These are phyloP conservation scores for Candida albicans DNA, from an alignment of 1,139 yeast genomes.

Conservation along the genomic window DNA sequence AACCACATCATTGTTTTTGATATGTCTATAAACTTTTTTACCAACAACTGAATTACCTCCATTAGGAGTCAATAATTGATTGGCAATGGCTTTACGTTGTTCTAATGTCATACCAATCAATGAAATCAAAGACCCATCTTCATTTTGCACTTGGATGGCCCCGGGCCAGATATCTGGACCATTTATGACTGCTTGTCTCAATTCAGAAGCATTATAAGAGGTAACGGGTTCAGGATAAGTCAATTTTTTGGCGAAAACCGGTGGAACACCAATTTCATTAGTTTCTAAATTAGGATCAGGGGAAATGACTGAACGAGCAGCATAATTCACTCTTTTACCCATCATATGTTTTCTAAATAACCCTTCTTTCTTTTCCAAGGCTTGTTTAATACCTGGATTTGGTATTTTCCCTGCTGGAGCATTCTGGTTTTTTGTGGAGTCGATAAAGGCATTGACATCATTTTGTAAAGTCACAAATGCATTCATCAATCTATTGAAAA, in stretches of 20 bases:
- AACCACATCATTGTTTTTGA: constrained; percentile 92
- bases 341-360: constrained; percentile 98
- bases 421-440: constrained; percentile 82
- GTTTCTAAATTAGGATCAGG: constrained; percentile 99
- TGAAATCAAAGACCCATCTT: constrained; percentile 86
- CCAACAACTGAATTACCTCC: constrained; percentile 59
- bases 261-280: constrained; percentile 98
- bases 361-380: constrained; percentile 98
- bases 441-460: constrained; percentile 92
- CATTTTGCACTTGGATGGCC: constrained; percentile 93
- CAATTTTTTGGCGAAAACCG: constrained; percentile 91
- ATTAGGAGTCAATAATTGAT: constrained; percentile 88
- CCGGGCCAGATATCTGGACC: constrained; percentile 99
- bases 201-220: constrained; percentile 83
- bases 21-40: constrained; percentile 93
- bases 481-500: constrained; percentile 90
- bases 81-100: constrained; percentile 95
- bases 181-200: constrained; percentile 92
- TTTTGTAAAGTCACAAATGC: constrained; percentile 92
- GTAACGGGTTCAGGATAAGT: constrained; percentile 99
- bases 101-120: constrained; percentile 87
- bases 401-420: constrained; percentile 71
- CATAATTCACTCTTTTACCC: constrained; percentile 99
- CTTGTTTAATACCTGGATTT: constrained; percentile 95
- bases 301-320: constrained; percentile 98